A percentile compares a stretch with the other conserved stretches of the same genome.
These are phyloP conservation scores for Rhexocercosporidium sp. DNA, from an alignment of 2,329 filamentous ascomycete genomes.

Conservation along the genomic window DNA sequence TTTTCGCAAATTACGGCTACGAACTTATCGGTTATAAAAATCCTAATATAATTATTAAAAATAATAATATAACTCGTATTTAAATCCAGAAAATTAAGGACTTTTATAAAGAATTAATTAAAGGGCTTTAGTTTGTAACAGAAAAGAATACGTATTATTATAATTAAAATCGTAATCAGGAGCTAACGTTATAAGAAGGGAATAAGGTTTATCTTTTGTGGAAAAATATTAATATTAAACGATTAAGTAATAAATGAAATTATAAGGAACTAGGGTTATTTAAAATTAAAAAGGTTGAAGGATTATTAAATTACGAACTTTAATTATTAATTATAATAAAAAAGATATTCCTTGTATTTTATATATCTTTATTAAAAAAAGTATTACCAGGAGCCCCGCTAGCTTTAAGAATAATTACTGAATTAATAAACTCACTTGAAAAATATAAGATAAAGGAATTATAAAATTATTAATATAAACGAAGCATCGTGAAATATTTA, in stretches of 20 bases:
- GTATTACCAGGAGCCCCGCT: too few relatives aligned
- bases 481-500: too few relatives aligned
- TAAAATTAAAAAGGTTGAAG: background rate
- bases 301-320: background rate
- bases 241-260: too few relatives aligned
- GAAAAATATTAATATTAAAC: background rate
- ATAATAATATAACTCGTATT: background rate
- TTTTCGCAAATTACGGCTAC: too few relatives aligned
- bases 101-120: background rate
- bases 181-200: background rate
- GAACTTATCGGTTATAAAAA: background rate
- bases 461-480: too few relatives aligned
- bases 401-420: too few relatives aligned
- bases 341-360: background rate
- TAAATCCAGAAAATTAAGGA: background rate
- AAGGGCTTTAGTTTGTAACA: background rate
- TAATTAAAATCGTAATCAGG: background rate
- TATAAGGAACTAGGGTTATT: background rate
- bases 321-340: background rate
- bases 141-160: background rate
- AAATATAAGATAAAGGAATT: background rate
- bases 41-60: background rate
- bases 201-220: background rate
- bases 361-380: background rate
- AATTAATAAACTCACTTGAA: too few relatives aligned